Evolutionary conservation across 2,329 filamentous ascomycete species (phyloP).

Genomic region (Helminthosporium solani): DNA sequence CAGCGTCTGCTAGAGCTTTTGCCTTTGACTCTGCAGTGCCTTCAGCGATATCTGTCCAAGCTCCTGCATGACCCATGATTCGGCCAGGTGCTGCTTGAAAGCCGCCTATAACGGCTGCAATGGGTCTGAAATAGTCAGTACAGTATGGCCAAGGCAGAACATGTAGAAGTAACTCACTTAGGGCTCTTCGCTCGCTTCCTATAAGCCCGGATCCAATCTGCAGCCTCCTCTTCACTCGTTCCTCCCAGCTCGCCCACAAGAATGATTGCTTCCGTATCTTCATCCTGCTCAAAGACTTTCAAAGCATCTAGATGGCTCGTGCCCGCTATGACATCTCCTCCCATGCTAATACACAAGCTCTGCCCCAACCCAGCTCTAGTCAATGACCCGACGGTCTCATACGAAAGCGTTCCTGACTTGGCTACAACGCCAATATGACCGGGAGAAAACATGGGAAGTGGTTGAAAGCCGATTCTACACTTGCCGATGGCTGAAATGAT

Average conservation of each 20-base stretch:
- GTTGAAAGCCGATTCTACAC: conserved; percentile 75
- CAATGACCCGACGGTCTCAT: conserved; percentile 74
- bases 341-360: conserved; percentile 74
- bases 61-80: conserved; percentile 79
- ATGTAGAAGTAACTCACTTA: conserved; percentile 54
- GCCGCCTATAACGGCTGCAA: conserved; percentile 70
- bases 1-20: conserved; percentile 63
- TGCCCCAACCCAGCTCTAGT: conserved; percentile 74
- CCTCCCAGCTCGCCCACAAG: conserved; percentile 74
- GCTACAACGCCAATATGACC: conserved; percentile 73
- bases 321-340: conserved; percentile 72
- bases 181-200: conserved; percentile 57
- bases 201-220: conserved; percentile 72
- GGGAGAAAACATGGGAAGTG: conserved; percentile 68
- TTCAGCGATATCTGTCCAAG: conserved; percentile 68
- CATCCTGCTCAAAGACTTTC: conserved; percentile 64
- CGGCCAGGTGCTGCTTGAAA: conserved; percentile 62
- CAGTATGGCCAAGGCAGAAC: background rate
- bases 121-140: conserved; percentile 55
- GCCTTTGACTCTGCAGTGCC: conserved; percentile 66
- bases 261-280: conserved; percentile 69
- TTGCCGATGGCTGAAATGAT: conserved; percentile 72
- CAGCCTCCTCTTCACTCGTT: conserved; percentile 67
- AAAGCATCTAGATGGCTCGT: conserved; percentile 73
- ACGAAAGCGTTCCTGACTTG: conserved; percentile 79